phyloP scores from a whole-genome alignment of 352 stramenopile species.

The Aphanomyces cochlioides region DNA sequence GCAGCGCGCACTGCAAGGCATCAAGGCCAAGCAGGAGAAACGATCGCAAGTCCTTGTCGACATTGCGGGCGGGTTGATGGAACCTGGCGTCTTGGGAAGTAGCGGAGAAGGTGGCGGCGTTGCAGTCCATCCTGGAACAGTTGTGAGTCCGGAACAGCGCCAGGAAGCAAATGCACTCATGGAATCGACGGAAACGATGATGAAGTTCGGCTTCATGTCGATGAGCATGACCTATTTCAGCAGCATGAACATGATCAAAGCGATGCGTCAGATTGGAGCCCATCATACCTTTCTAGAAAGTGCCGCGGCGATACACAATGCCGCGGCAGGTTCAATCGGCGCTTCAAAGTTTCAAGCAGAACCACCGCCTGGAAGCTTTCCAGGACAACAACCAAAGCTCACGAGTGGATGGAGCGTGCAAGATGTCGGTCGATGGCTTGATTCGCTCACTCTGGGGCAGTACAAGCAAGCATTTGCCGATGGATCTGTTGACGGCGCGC shows the following conservation, averaged over 20 bases:
- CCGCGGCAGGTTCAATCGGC: conserved; percentile 21
- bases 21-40: conserved; percentile 32
- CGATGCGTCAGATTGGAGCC: conserved; percentile 92
- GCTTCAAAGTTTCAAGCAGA: conserved; percentile 40
- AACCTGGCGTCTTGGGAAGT: conserved; percentile 2
- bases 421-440: conserved; percentile 87
- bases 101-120: background rate
- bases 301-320: conserved; percentile 53
- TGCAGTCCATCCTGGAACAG: background rate
- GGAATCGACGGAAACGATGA: conserved; percentile 95
- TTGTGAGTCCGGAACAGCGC: conserved; percentile 71
- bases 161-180: conserved; percentile 89
- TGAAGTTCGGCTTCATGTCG: conserved; percentile 98
- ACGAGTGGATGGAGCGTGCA: conserved; percentile 79
- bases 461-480: conserved; percentile 89
- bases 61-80: conserved; percentile 8
- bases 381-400: conserved; percentile 61
- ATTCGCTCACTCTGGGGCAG: conserved; percentile 82
- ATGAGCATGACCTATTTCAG: conserved; percentile 98
- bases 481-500: conserved; percentile 82
- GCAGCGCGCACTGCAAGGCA: conserved; percentile 81
- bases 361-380: conserved; percentile 51
- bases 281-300: conserved; percentile 89
- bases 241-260: conserved; percentile 95
- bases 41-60: conserved; percentile 26